These are phyloP conservation scores for Penicillium turbatum DNA, from an alignment of 495 filamentous ascomycete species.

Conservation along the genomic window DNA sequence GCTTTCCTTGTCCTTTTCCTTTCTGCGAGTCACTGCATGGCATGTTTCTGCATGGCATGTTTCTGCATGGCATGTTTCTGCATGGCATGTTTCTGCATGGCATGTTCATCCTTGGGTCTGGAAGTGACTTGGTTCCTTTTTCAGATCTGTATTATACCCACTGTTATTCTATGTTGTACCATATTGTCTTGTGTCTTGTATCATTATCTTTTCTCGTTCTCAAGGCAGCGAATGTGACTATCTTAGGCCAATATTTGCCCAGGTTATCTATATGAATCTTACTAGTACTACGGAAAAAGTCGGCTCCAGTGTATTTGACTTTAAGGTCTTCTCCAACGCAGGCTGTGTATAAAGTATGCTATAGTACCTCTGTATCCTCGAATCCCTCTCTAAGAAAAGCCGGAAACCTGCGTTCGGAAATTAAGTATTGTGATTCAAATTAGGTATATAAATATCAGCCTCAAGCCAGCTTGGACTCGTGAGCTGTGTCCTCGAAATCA, in stretches of 20 bases:
- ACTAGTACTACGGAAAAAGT: neutral
- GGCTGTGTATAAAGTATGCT: too few relatives aligned
- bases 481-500: too few relatives aligned
- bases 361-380: too few relatives aligned
- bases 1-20: neutral
- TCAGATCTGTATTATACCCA: conserved; percentile 14
- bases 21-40: conserved; percentile 9
- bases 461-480: too few relatives aligned
- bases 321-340: neutral
- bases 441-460: too few relatives aligned
- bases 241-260: neutral
- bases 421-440: too few relatives aligned
- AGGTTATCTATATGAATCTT: neutral
- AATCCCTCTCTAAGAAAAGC: too few relatives aligned
- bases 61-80: conserved; percentile 11
- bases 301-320: neutral
- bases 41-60: conserved; percentile 6
- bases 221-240: neutral
- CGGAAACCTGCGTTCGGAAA: too few relatives aligned
- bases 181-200: conserved; percentile 11
- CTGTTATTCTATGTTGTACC: conserved; percentile 4
- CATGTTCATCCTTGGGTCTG: neutral
- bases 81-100: conserved; percentile 11
- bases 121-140: neutral
- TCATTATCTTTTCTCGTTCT: conserved; percentile 4